Conservation (phyloP, 2,329 filamentous ascomycete genomes). For the Beauveria sp. region DNA sequence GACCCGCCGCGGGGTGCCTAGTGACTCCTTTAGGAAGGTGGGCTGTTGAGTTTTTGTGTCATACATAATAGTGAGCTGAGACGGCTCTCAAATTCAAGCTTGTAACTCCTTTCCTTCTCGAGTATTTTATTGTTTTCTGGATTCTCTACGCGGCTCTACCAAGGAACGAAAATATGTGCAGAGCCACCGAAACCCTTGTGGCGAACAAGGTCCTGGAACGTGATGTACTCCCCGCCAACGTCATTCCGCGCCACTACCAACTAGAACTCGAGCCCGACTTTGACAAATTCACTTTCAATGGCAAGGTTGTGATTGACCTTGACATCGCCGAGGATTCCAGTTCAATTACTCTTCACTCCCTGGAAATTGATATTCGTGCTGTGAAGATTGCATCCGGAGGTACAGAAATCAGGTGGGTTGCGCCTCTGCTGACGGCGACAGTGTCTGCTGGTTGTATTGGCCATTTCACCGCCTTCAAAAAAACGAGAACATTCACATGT, state of each 20-base stretch:
- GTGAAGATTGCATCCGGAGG: slow-evolving; percentile 38
- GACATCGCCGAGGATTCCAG: slow-evolving; percentile 78
- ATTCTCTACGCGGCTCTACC: background rate
- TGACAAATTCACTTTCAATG: slow-evolving; percentile 78
- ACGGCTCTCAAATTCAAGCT: background rate
- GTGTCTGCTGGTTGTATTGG: background rate
- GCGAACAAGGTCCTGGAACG: slow-evolving; percentile 33
- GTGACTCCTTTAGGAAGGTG: background rate
- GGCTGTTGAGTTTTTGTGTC: background rate
- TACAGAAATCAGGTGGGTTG: slow-evolving; percentile 36
- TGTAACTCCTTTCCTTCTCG: background rate
- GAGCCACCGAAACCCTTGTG: background rate
- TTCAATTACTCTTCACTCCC: slow-evolving; percentile 79
- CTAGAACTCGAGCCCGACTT: slow-evolving; percentile 88
- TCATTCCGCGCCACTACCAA: slow-evolving; percentile 84
- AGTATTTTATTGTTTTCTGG: background rate
- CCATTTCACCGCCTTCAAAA: background rate
- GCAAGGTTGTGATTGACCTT: slow-evolving; percentile 76
- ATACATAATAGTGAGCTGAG: background rate
- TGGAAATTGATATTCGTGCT: slow-evolving; percentile 76
- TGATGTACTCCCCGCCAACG: slow-evolving; percentile 84
- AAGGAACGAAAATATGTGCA: background rate
- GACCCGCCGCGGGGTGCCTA: slow-evolving; percentile 1
- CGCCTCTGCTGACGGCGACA: background rate
- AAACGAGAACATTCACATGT: no score